phyloP scores from a whole-genome alignment of 2,329 filamentous ascomycete species.

The Hypoxylon sp. region DNA sequence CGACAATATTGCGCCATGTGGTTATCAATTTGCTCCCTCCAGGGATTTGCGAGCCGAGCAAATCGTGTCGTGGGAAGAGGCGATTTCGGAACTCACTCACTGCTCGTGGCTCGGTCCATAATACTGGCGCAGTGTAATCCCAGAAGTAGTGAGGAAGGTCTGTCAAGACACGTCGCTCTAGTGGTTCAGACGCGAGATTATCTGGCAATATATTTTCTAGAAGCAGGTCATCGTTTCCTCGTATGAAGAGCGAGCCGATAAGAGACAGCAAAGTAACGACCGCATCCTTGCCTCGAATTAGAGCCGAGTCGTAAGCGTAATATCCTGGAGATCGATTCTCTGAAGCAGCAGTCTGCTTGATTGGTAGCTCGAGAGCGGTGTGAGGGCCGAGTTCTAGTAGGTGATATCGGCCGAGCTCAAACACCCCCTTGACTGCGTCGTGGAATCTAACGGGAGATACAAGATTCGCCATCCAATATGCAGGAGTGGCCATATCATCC shows the following conservation, averaged over 20 bases:
- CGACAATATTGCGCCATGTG: slow-evolving; percentile 32
- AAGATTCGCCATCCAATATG: slow-evolving; percentile 29
- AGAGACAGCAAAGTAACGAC: background rate
- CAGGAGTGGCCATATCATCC: background rate
- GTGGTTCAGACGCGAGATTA: background rate
- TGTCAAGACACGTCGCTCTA: background rate
- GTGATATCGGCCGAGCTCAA: background rate
- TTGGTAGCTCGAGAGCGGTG: slow-evolving; percentile 42
- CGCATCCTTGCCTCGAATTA: background rate
- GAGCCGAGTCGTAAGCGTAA: background rate
- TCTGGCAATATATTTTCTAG: background rate
- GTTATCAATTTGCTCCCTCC: background rate
- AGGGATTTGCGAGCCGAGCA: slow-evolving; percentile 7
- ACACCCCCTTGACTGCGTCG: background rate
- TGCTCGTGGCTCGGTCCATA: slow-evolving; percentile 29
- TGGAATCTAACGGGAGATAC: slow-evolving; percentile 22
- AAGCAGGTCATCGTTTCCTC: background rate
- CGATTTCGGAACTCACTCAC: slow-evolving; percentile 32
- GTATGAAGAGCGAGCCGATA: slow-evolving; percentile 10
- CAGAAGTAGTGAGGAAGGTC: slow-evolving; percentile 57
- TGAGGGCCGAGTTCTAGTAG: slow-evolving; percentile 31
- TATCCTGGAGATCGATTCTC: background rate
- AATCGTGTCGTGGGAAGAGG: slow-evolving; percentile 39
- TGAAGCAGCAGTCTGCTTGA: slow-evolving; percentile 47
- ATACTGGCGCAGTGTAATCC: slow-evolving; percentile 50